Conservation (phyloP, 306 rosid species). For the Nissolia schottii region DNA sequence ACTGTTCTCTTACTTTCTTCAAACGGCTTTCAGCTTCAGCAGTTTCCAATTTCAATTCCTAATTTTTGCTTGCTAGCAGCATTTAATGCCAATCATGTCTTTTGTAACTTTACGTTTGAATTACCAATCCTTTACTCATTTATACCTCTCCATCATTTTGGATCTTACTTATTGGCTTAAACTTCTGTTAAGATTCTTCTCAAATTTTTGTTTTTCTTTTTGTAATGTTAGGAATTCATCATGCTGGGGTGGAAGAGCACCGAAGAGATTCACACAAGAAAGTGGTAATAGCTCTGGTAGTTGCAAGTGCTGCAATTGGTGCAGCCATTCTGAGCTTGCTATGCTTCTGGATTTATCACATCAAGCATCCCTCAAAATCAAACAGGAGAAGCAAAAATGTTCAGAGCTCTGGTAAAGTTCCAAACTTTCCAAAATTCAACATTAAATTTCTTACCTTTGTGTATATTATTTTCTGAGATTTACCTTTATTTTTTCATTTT, state of each 20-base stretch:
- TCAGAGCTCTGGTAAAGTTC: constrained; percentile 30
- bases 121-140: not conserved
- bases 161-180: not conserved
- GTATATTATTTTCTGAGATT: not conserved
- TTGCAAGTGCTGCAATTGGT: constrained; percentile 33
- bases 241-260: constrained; percentile 31
- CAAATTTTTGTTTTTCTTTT: too few relatives aligned
- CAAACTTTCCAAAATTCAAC: not conserved
- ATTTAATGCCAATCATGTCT: constrained; percentile 19
- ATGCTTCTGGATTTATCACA: constrained; percentile 53
- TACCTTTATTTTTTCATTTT: not conserved
- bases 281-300: constrained; percentile 39
- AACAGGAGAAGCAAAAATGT: constrained; percentile 30
- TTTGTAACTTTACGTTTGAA: not conserved
- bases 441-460: not conserved
- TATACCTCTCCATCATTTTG: not conserved
- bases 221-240: constrained; percentile 47
- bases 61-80: not conserved
- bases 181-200: too few relatives aligned
- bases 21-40: not conserved
- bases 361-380: constrained; percentile 32
- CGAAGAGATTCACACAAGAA: constrained; percentile 39
- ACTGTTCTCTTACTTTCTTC: constrained; percentile 7
- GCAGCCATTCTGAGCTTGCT: constrained; percentile 30
- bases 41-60: constrained; percentile 29